A percentile compares a stretch with the other conserved stretches of the same genome.
These are phyloP conservation scores for Rhizophora apiculata DNA, from an alignment of 345 rosid species.

Conservation along the genomic window DNA sequence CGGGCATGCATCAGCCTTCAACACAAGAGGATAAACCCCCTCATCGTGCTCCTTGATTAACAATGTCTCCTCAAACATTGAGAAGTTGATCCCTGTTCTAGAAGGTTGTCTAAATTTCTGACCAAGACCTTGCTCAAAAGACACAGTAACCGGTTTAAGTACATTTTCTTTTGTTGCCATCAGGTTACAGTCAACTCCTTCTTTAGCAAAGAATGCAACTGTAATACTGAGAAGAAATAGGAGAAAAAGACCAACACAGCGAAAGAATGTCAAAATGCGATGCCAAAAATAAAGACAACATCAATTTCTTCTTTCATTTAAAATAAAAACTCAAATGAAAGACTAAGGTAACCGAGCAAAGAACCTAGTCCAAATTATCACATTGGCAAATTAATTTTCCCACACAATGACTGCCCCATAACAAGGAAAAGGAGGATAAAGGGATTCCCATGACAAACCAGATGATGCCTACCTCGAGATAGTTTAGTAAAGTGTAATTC, in stretches of 20 bases:
- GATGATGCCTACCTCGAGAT: background rate
- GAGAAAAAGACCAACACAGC: conserved; percentile 2
- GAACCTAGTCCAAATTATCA: background rate
- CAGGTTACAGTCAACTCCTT: conserved; percentile 60
- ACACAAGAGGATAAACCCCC: conserved; percentile 64
- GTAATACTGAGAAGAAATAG: conserved; percentile 53
- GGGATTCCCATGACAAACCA: background rate
- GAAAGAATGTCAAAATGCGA: background rate
- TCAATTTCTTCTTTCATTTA: too few species aligned
- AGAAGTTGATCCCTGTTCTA: conserved; percentile 73
- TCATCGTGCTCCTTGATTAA: conserved; percentile 30
- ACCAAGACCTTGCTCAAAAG: conserved; percentile 73
- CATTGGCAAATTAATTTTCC: background rate
- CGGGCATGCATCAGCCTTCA: conserved; percentile 65
- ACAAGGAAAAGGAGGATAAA: background rate
- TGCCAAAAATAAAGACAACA: background rate
- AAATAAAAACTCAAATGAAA: too few species aligned
- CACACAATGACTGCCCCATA: background rate
- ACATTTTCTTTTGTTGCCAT: conserved; percentile 55
- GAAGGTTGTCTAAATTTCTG: conserved; percentile 76
- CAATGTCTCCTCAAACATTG: conserved; percentile 58
- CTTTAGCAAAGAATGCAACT: conserved; percentile 75
- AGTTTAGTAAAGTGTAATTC: too few species aligned
- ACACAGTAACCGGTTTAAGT: conserved; percentile 51
- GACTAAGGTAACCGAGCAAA: background rate